Percentiles rank a stretch among this genome's conserved stretches.
These are phyloP conservation scores for Camelina hispida DNA, from an alignment of 345 rosid species.

Conservation along the genomic window DNA sequence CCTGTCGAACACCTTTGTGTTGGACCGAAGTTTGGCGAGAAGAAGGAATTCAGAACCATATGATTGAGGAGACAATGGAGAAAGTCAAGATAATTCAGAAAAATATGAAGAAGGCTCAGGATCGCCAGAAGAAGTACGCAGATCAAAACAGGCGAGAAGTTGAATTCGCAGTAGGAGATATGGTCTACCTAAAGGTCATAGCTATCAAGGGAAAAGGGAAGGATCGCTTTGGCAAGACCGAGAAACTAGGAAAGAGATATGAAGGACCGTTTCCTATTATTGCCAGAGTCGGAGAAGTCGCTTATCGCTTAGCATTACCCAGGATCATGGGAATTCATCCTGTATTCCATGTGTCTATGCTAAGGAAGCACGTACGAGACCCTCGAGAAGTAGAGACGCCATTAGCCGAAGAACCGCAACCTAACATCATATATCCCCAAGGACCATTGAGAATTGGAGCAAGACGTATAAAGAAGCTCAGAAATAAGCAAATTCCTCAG, in stretches of 20 bases:
- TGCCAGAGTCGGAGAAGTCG: background rate
- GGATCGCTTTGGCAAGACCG: background rate
- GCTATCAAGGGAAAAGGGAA: background rate
- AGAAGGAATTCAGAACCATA: too few relatives aligned
- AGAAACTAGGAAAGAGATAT: rapidly evolving
- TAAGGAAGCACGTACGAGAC: background rate
- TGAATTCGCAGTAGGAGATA: background rate
- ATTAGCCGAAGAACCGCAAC: too few relatives aligned
- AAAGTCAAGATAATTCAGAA: background rate
- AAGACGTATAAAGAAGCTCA: too few relatives aligned
- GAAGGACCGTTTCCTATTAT: background rate
- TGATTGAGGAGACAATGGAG: background rate
- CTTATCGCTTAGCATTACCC: background rate
- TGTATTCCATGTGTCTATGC: background rate
- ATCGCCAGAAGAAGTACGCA: background rate
- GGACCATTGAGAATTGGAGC: too few relatives aligned
- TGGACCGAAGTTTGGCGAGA: too few relatives aligned
- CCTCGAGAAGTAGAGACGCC: background rate
- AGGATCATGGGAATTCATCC: background rate
- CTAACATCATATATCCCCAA: too few relatives aligned
- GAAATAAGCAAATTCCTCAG: background rate
- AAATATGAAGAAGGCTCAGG: background rate
- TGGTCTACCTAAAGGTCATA: background rate
- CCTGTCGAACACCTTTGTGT: too few relatives aligned
- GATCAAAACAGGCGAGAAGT: background rate